Conservation (phyloP, 495 filamentous ascomycete genomes). For the Penicillium egyptiacum region DNA sequence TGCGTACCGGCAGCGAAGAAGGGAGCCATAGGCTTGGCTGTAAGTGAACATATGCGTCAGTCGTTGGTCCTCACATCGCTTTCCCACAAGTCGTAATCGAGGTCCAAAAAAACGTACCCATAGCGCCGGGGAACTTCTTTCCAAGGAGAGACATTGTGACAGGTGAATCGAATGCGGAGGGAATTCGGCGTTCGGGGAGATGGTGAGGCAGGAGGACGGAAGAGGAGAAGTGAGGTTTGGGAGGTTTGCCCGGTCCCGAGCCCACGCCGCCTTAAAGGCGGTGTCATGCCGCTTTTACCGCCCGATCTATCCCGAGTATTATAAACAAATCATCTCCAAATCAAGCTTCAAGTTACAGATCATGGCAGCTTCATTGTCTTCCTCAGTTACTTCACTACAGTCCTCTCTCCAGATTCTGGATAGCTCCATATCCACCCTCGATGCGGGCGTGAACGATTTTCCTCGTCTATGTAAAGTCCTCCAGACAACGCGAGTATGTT, state of each 20-base stretch:
- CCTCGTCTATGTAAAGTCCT: conserved; percentile 71
- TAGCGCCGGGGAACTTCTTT: conserved; percentile 88
- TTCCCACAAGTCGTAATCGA: background rate
- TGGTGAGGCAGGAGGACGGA: conserved; percentile 30
- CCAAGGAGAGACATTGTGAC: conserved; percentile 75
- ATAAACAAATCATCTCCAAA: conserved; percentile 36
- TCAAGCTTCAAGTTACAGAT: conserved; percentile 4
- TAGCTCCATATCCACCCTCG: conserved; percentile 69
- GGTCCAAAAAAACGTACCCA: conserved; percentile 64
- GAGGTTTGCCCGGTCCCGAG: conserved; percentile 38
- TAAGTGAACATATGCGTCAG: conserved; percentile 37
- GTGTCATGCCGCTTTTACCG: conserved; percentile 36
- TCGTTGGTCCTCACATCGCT: conserved; percentile 12
- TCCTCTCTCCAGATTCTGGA: conserved; percentile 71
- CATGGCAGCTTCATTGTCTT: conserved; percentile 55
- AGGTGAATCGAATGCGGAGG: conserved; percentile 33
- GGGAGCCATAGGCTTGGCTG: conserved; percentile 84
- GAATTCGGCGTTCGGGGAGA: conserved; percentile 35
- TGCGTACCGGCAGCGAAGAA: conserved; percentile 92
- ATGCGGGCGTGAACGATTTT: conserved; percentile 70
- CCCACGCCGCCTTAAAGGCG: conserved; percentile 23
- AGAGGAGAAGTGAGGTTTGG: conserved; percentile 44
- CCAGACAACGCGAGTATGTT: conserved; percentile 64
- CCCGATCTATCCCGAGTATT: conserved; percentile 28
- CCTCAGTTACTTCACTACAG: conserved; percentile 69